Evolutionary conservation across 23 red algal species (phyloP).

Genomic region (Chondrus crispus): DNA sequence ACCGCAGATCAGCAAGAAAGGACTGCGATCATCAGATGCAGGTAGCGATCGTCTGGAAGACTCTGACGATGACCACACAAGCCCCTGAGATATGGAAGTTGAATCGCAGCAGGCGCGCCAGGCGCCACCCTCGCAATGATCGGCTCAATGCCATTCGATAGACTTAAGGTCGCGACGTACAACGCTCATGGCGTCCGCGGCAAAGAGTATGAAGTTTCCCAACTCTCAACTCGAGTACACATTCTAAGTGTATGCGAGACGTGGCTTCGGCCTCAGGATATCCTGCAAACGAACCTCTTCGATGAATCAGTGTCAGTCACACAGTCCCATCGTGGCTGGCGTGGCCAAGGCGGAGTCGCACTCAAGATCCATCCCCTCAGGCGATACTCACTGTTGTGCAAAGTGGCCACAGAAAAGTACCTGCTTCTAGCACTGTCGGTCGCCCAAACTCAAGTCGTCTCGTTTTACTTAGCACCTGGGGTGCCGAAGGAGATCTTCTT

Average conservation of each 20-base stretch:
- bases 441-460: too few species aligned
- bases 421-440: too few species aligned
- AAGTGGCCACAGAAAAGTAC: too few species aligned
- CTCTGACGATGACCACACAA: too few species aligned
- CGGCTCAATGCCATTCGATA: not conserved
- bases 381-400: not conserved
- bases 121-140: not conserved
- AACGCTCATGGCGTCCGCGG: not conserved
- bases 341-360: not conserved
- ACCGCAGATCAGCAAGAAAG: too few species aligned
- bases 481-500: not conserved
- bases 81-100: too few species aligned
- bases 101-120: not conserved
- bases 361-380: not conserved
- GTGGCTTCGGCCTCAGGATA: not conserved
- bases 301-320: not conserved
- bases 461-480: not conserved
- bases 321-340: not conserved
- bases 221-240: not conserved
- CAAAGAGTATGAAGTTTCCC: not conserved
- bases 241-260: not conserved
- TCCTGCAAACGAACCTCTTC: not conserved
- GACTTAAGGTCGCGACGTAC: not conserved
- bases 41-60: too few species aligned
- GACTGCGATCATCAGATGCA: too few species aligned